Conservation (phyloP, 1,284 basidiomycete species). For the Stygiomarasmius scandens region DNA sequence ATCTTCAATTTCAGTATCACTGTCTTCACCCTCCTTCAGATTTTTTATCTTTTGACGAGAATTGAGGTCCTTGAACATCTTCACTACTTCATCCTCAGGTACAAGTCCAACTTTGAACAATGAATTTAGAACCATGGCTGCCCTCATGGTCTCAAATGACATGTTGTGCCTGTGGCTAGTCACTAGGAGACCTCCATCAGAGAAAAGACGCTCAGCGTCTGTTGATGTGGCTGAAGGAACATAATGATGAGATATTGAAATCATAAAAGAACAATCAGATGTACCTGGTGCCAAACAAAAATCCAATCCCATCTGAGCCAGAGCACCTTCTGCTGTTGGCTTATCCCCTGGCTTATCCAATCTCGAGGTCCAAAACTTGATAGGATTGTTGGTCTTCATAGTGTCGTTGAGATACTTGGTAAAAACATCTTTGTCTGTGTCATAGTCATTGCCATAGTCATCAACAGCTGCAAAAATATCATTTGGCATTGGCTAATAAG, state of each 20-base stretch:
- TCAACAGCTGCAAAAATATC: slow-evolving; percentile 1
- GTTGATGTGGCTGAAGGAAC: not conserved
- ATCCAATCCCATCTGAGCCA: not conserved
- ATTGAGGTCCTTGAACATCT: not conserved
- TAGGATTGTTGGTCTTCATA: not conserved
- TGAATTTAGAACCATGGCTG: not conserved
- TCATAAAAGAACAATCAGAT: not conserved
- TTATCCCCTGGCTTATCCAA: not conserved
- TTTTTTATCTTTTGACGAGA: not conserved
- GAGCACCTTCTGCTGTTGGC: not conserved
- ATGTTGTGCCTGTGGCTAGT: not conserved
- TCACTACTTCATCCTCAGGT: not conserved
- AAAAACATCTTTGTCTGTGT: not conserved
- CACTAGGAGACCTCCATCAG: not conserved
- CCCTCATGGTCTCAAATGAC: not conserved
- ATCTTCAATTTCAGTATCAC: not conserved
- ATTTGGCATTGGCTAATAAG: not conserved
- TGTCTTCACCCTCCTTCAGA: not conserved
- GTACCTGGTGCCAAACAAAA: not conserved
- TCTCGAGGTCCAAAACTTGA: not conserved
- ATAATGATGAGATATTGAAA: not conserved
- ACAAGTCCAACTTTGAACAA: not conserved
- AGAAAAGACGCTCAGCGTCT: not conserved
- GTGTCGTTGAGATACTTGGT: not conserved
- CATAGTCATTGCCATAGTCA: not conserved